Evolutionary conservation across 176 grass and related monocot species (phyloP).

Genomic region (Otatea glauca): DNA sequence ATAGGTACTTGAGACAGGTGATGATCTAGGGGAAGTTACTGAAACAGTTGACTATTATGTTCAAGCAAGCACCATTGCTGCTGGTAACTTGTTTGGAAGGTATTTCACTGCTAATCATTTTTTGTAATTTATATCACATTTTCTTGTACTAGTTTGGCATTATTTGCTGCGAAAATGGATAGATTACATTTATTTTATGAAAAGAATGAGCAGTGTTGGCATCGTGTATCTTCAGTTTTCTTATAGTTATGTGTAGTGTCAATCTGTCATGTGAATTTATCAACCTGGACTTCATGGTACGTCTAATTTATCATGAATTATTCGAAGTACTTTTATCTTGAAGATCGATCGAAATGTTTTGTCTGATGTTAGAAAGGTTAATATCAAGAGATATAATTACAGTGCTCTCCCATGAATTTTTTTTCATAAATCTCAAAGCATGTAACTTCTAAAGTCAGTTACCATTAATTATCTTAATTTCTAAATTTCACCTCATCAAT

Average conservation of each 20-base stretch:
- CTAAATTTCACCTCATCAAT: neutral
- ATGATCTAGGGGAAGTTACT: constrained; percentile 96
- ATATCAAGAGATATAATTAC: neutral
- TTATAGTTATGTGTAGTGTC: neutral
- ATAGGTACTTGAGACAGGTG: constrained; percentile 96
- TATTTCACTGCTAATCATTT: constrained; percentile 39
- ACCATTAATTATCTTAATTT: neutral
- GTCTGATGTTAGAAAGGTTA: neutral
- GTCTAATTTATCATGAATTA: neutral
- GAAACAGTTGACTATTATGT: constrained; percentile 99
- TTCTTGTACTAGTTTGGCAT: neutral
- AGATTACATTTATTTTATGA: neutral
- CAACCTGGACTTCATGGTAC: neutral
- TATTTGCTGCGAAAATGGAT: constrained; percentile 4
- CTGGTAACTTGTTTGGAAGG: constrained; percentile 98
- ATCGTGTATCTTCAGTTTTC: neutral
- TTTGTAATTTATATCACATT: neutral
- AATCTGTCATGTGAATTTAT: constrained; percentile 1
- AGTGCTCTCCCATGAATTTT: neutral
- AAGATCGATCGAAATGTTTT: neutral
- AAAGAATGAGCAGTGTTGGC: neutral
- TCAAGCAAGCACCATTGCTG: constrained; percentile 81
- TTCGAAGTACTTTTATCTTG: neutral
- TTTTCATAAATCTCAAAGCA: neutral
- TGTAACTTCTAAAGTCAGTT: neutral